Base-by-base conservation (phyloP, 306 rosid genomes). In the Prosopis cineraria region DNA sequence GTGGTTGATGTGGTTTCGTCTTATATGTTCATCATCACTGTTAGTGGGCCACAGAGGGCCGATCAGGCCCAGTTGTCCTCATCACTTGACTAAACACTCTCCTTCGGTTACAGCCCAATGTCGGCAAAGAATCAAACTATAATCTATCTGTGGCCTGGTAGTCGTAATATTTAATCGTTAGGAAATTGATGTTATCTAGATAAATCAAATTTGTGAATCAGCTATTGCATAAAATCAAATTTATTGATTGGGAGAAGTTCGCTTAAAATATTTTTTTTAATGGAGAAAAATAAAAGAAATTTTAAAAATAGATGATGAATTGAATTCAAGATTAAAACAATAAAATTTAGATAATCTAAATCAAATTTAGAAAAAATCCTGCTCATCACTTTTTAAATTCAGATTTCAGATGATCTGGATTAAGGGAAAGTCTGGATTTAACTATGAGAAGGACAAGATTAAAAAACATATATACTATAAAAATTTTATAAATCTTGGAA, bases 121-220 rank as follows among this genome's bases (percentile, higher is more conserved):
- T 74, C 84, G 80, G 76, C 79, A 74, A 68, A 17, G 19, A 17
- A 48, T 6, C 22, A 17, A 0, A 47, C 9, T 44, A 13, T 39
- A 39, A 1, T 39, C 1, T 7, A 39, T 0, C 7, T 39, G 43
- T 39, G 43, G 43, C 9, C 43, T 39, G 11, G 34, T 4, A 2
- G 4, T 31, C 34, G 34, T 31, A 31, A 31, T 31, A 31, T 4
- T 31, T 31, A 31, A 31, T 45, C 16, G n/a, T 44, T 44, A 17
- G 12, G 48, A 44, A 12, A 44, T 14, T 16, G 20, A 45, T 45
- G 52, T 19, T n/a, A 6, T 48, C 9, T 6, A 6, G 8, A 48
- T 17, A 48, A 19, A 17, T 19, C 10, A 2, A 6, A 19, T 22
- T 5, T 24, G 24, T 48, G 55, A 48, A 6, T 52, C 12, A 7